These are phyloP conservation scores for Orbilia javanica DNA, from an alignment of 2,329 filamentous ascomycete species.

Conservation along the genomic window DNA sequence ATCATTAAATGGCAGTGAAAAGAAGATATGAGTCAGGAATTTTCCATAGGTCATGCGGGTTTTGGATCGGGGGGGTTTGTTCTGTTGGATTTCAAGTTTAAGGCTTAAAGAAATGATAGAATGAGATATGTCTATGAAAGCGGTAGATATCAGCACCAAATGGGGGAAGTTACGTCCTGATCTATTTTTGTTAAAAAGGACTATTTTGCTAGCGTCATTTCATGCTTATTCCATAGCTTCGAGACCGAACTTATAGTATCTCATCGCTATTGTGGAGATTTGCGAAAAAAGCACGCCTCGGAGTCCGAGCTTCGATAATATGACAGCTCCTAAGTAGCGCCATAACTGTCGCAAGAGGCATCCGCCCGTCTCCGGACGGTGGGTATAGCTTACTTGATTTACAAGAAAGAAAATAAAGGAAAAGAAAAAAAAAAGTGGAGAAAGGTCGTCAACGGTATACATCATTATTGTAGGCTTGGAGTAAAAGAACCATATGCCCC, in stretches of 20 bases:
- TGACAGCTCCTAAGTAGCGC: constrained; percentile 22
- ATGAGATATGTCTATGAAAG: not conserved
- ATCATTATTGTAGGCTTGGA: constrained; percentile 24
- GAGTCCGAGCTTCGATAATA: not conserved
- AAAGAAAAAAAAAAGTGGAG: constrained; percentile 9
- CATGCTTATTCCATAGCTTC: constrained; percentile 7
- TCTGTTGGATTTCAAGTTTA: not conserved
- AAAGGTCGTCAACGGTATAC: constrained; percentile 3
- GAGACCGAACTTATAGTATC: constrained; percentile 11
- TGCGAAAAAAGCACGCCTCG: not conserved
- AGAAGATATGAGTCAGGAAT: constrained; percentile 4
- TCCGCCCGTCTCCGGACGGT: constrained; percentile 40
- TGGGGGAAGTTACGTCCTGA: not conserved
- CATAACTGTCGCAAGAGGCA: constrained; percentile 11
- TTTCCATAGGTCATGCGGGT: constrained; percentile 1
- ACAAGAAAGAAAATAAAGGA: not conserved
- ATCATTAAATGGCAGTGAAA: not conserved
- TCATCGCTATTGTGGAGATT: not conserved
- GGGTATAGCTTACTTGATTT: constrained; percentile 1
- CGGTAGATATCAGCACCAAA: not conserved
- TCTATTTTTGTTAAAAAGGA: constrained; percentile 1
- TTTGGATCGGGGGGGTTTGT: no score
- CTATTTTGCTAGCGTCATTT: not conserved
- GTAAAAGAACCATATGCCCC: constrained; percentile 12
- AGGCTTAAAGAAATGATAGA: not conserved